phyloP scores from a whole-genome alignment of 495 filamentous ascomycete species.

The Hyaloscypha variabilis region DNA sequence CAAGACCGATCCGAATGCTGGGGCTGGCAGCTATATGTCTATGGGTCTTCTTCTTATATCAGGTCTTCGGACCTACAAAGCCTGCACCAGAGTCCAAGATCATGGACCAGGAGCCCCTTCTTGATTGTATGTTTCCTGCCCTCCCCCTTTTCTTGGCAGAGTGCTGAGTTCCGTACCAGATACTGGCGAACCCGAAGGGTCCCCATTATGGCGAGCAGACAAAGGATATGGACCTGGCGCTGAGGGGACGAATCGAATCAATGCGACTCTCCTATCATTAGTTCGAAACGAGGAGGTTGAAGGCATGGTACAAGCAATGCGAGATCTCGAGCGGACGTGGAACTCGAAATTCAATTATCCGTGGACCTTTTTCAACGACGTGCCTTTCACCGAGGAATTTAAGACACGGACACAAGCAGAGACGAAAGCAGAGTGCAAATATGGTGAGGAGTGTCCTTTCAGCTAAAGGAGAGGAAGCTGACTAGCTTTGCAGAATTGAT shows the following conservation, averaged over 20 bases:
- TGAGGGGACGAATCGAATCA: conserved; percentile 77
- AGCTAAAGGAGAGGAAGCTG: conserved; percentile 4
- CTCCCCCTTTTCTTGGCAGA: not conserved
- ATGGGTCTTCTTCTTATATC: conserved; percentile 74
- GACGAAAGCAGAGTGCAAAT: conserved; percentile 84
- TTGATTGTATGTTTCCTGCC: conserved; percentile 63
- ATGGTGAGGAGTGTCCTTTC: conserved; percentile 55
- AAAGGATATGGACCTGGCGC: conserved; percentile 73
- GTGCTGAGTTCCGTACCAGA: conserved; percentile 47
- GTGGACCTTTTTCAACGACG: conserved; percentile 99
- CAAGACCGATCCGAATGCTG: conserved; percentile 79
- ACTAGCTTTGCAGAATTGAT: conserved; percentile 64
- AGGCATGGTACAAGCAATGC: conserved; percentile 84
- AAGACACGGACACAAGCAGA: conserved; percentile 73
- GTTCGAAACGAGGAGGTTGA: conserved; percentile 89
- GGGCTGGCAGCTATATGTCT: conserved; percentile 68
- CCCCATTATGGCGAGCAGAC: conserved; percentile 64
- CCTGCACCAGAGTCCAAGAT: conserved; percentile 48
- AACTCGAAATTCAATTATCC: conserved; percentile 99
- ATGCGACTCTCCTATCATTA: conserved; percentile 90
- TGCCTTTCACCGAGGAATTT: conserved; percentile 89
- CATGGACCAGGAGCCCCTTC: conserved; percentile 73
- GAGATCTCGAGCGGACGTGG: conserved; percentile 91
- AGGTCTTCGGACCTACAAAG: conserved; percentile 58
- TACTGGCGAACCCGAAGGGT: conserved; percentile 79